Conservation (phyloP, 495 filamentous ascomycete genomes). For the Penicillium fimorum region DNA sequence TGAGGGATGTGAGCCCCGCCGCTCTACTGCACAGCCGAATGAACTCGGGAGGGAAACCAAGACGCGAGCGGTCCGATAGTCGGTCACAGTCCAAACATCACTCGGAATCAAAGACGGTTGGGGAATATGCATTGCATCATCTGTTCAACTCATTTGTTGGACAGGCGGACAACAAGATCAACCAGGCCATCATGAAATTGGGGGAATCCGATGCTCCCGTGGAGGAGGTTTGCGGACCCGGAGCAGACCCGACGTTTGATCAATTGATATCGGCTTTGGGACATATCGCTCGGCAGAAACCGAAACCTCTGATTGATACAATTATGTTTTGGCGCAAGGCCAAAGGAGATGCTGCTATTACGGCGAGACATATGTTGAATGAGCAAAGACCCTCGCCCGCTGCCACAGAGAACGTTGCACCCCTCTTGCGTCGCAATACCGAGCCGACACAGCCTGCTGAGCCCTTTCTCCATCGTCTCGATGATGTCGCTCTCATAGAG, state of each 20-base stretch:
- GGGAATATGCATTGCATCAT: conserved; percentile 95
- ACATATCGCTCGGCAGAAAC: conserved; percentile 89
- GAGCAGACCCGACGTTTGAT: conserved; percentile 87
- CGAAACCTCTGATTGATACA: conserved; percentile 92
- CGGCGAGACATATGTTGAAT: conserved; percentile 59
- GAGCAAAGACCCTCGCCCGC: conserved; percentile 46
- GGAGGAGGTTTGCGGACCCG: conserved; percentile 84
- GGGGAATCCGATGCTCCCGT: conserved; percentile 76
- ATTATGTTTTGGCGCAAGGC: conserved; percentile 96
- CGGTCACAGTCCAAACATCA: conserved; percentile 80
- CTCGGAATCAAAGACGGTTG: conserved; percentile 80
- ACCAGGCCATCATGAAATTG: conserved; percentile 71
- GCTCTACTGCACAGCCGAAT: conserved; percentile 37
- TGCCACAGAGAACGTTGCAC: conserved; percentile 33
- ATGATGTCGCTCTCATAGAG: conserved; percentile 72
- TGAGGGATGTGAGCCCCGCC: conserved; percentile 25
- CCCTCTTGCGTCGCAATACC: conserved; percentile 53
- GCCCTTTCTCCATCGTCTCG: conserved; percentile 57
- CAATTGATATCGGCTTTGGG: conserved; percentile 91
- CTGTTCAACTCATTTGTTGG: conserved; percentile 83
- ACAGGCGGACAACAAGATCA: conserved; percentile 91
- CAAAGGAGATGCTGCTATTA: conserved; percentile 81
- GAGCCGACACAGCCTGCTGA: conserved; percentile 47
- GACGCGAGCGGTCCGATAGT: conserved; percentile 71
- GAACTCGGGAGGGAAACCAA: conserved; percentile 57